Conservation (phyloP, 495 filamentous ascomycete species). For the Aspergillus leporis region DNA sequence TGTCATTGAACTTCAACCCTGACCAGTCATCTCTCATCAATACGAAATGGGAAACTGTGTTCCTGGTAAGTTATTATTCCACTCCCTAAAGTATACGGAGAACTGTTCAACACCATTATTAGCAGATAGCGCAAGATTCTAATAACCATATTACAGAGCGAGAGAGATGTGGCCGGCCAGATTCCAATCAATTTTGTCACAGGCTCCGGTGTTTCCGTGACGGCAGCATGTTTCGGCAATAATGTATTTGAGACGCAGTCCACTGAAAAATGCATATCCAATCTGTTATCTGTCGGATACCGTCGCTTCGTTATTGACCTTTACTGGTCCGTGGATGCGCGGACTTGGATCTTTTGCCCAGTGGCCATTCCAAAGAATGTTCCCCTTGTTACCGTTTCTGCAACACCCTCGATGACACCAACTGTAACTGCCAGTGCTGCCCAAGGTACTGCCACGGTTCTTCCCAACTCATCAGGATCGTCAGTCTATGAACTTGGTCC, state of each 20-base stretch:
- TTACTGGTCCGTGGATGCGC: conserved; percentile 59
- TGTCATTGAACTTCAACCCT: conserved; percentile 38
- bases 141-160: conserved; percentile 39
- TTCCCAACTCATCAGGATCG: conserved; percentile 32
- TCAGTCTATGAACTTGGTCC: conserved; percentile 52
- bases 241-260: conserved; percentile 47
- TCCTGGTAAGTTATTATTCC: conserved; percentile 32
- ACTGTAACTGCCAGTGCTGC: conserved; percentile 29
- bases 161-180: conserved; percentile 59
- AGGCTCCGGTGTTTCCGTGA: conserved; percentile 53
- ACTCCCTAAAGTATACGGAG: neutral
- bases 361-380: conserved; percentile 36
- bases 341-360: conserved; percentile 61
- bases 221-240: conserved; percentile 58
- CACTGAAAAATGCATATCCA: conserved; percentile 57
- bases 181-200: conserved; percentile 65
- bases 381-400: conserved; percentile 27
- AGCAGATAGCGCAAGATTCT: neutral
- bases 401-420: conserved; percentile 22
- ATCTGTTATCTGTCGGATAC: conserved; percentile 60
- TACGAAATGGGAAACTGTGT: conserved; percentile 36
- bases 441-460: conserved; percentile 27
- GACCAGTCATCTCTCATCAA: conserved; percentile 30
- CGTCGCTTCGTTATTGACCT: conserved; percentile 60
- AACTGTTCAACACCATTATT: neutral